Conservation (phyloP, 148 eudicot genomes). For the Amaranthus palmeri region DNA sequence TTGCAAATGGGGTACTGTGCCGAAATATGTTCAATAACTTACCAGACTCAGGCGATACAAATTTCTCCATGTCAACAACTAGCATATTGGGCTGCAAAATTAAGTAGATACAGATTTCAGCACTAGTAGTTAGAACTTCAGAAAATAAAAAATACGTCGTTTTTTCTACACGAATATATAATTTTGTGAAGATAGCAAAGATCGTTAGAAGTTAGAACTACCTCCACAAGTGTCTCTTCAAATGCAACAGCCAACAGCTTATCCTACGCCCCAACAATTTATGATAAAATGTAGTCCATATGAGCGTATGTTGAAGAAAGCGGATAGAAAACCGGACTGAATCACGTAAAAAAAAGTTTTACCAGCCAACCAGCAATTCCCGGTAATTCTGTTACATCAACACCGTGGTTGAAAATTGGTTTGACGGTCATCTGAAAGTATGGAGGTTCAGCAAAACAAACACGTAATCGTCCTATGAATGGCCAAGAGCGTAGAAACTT, state of each 20-base stretch:
- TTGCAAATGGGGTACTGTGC: background rate
- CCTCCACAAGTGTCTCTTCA: conserved; percentile 98
- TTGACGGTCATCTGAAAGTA: conserved; percentile 94
- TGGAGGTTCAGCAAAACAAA: conserved; percentile 94
- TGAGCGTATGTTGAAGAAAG: background rate
- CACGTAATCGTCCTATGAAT: conserved; percentile 75
- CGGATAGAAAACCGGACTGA: background rate
- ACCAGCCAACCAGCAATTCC: conserved; percentile 96
- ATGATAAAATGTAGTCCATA: background rate
- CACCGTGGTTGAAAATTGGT: conserved; percentile 73
- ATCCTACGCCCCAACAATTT: conserved; percentile 41
- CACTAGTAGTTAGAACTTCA: background rate
- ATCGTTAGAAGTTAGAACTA: conserved; percentile 21
- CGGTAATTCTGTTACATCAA: conserved; percentile 90
- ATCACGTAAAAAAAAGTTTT: background rate
- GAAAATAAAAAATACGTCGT: background rate
- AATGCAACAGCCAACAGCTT: conserved; percentile 80
- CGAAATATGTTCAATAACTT: conserved; percentile 12
- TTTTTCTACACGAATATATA: no score
- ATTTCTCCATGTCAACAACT: conserved; percentile 85
- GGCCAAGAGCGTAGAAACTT: conserved; percentile 89
- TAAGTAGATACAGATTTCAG: conserved; percentile 10
- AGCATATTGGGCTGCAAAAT: conserved; percentile 93
- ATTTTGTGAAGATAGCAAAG: background rate
- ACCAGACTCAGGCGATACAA: conserved; percentile 80